Conservation (phyloP, 768 basidiomycete species). For the Auriscalpium vulgare region DNA sequence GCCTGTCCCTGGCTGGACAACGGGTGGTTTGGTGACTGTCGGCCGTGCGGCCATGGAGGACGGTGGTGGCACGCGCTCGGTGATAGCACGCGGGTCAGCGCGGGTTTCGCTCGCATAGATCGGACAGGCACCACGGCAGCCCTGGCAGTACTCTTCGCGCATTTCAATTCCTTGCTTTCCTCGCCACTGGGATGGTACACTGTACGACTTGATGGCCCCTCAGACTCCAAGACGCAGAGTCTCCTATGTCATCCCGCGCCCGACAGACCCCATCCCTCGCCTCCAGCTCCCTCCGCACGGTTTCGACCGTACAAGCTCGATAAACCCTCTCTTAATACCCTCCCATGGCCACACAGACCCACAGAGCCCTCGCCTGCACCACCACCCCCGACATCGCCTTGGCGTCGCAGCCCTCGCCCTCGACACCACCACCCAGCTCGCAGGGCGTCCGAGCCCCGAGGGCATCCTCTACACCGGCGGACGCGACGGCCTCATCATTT, state of each 20-base stretch:
- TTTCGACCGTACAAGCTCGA: conserved; percentile 54
- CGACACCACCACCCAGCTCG: conserved; percentile 72
- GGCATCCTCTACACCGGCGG: conserved; percentile 90
- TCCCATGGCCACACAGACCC: conserved; percentile 13
- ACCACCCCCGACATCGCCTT: conserved; percentile 56
- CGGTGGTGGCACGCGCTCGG: no score
- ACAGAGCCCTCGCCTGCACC: background rate
- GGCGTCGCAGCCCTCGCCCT: conserved; percentile 84
- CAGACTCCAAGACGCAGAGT: conserved; percentile 56
- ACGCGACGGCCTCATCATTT: conserved; percentile 79
- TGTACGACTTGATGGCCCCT: conserved; percentile 7
- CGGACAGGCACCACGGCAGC: no score
- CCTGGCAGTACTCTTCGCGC: no score
- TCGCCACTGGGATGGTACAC: background rate
- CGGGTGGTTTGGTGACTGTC: conserved; percentile 20
- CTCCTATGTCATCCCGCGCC: conserved; percentile 76
- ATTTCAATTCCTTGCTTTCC: no score
- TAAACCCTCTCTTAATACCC: conserved; percentile 58
- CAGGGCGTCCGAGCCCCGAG: conserved; percentile 58
- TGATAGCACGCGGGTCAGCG: no score
- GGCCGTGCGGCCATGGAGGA: background rate
- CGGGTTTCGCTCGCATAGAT: no score
- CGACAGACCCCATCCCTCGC: conserved; percentile 50
- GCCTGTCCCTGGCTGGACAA: conserved; percentile 24
- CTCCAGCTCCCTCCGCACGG: conserved; percentile 67